Conservation (phyloP, 2,329 filamentous ascomycete species). For the Didymella arachidicola region DNA sequence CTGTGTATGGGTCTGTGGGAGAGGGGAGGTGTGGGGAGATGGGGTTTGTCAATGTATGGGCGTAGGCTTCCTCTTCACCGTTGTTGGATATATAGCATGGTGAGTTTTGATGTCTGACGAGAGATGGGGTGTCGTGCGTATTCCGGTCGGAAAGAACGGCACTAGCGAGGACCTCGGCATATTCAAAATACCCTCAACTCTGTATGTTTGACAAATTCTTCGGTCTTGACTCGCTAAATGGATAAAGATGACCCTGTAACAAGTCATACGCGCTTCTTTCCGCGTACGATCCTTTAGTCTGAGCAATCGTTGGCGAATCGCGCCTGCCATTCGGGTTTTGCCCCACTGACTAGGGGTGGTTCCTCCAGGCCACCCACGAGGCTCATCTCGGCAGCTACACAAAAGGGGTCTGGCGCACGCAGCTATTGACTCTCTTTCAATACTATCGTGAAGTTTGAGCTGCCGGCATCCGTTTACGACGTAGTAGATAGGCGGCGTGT, state of each 20-base stretch:
- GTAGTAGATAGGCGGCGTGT: neutral
- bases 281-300: neutral
- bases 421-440: neutral
- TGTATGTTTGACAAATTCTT: too few relatives aligned
- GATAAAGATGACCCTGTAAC: neutral
- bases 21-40: neutral
- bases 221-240: too few relatives aligned
- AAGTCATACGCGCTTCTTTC: neutral
- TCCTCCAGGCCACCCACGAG: neutral
- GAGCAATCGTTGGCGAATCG: neutral
- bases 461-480: neutral
- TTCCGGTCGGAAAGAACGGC: neutral
- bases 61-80: neutral
- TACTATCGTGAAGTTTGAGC: neutral
- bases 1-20: neutral
- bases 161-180: neutral
- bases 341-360: neutral
- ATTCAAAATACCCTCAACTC: neutral
- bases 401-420: neutral
- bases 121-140: neutral
- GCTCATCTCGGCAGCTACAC: conserved; percentile 11
- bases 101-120: neutral
- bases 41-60: neutral
- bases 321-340: neutral
- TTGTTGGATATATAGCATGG: too few relatives aligned